Evolutionary conservation across 2,329 filamentous ascomycete species (phyloP).

Genomic region (Furcasterigmium sp.): DNA sequence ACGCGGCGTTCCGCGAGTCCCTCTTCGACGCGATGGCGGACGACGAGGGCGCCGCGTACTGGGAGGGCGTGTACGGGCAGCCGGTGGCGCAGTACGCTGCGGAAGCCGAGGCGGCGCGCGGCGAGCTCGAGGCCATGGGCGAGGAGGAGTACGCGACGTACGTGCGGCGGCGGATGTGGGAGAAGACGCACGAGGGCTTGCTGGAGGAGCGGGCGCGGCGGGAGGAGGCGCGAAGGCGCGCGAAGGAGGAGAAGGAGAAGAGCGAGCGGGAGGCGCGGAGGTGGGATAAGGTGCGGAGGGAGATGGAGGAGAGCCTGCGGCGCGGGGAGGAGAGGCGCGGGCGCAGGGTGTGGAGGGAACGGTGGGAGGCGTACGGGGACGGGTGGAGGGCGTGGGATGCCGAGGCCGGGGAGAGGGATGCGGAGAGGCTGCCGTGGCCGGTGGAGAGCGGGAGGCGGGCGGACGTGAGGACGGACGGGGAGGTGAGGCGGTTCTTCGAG

Average conservation of each 20-base stretch:
- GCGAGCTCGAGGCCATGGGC: slow-evolving; percentile 74
- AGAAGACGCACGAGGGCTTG: slow-evolving; percentile 82
- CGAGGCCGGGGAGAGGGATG: slow-evolving; percentile 26
- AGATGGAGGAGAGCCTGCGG: slow-evolving; percentile 65
- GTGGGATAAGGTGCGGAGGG: slow-evolving; percentile 45
- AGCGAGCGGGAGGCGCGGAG: slow-evolving; percentile 25
- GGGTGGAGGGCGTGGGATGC: slow-evolving; percentile 58
- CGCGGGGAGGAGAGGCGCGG: slow-evolving; percentile 59
- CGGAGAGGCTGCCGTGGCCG: slow-evolving; percentile 63
- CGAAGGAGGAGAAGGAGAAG: slow-evolving; percentile 44
- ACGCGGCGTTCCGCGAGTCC: slow-evolving; percentile 82
- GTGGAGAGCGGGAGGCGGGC: slow-evolving; percentile 53
- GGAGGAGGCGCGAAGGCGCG: slow-evolving; percentile 46
- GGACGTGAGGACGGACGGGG: slow-evolving; percentile 48
- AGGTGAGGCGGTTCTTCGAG: slow-evolving; percentile 66
- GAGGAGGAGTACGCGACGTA: slow-evolving; percentile 89
- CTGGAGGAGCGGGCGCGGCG: slow-evolving; percentile 67
- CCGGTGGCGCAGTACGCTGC: slow-evolving; percentile 77
- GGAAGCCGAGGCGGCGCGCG: slow-evolving; percentile 34
- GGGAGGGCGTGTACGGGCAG: slow-evolving; percentile 95
- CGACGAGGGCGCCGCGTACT: slow-evolving; percentile 91
- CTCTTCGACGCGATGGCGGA: slow-evolving; percentile 96
- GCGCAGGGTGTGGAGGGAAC: slow-evolving; percentile 47
- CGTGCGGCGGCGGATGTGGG: slow-evolving; percentile 89
- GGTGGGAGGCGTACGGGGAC: slow-evolving; percentile 60